A percentile compares a stretch with the other conserved stretches of the same genome.
Evolutionary conservation across 169 alveolate species (phyloP).

Genomic region (Amoebophrya sp.): DNA sequence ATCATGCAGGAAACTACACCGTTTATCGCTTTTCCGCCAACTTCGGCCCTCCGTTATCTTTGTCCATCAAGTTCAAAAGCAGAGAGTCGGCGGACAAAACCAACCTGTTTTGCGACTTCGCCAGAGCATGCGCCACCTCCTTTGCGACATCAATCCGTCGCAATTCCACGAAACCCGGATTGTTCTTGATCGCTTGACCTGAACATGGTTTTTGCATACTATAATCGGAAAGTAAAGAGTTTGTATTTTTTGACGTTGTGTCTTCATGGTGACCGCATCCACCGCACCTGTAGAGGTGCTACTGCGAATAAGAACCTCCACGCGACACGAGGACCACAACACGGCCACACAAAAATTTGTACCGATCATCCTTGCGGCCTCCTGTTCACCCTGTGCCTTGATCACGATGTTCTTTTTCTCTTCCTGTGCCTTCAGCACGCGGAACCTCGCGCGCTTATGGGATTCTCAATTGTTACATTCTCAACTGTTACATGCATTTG

Average conservation of each 20-base stretch:
- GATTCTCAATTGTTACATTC: too few species aligned
- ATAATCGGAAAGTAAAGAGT: background rate
- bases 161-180: constrained; percentile 78
- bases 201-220: constrained; percentile 49
- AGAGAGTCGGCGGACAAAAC: constrained; percentile 46
- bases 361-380: constrained; percentile 78
- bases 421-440: constrained; percentile 88
- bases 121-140: constrained; percentile 73
- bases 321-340: too few species aligned
- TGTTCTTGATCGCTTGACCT: constrained; percentile 57
- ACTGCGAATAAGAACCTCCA: too few species aligned
- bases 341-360: too few species aligned
- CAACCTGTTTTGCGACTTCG: constrained; percentile 41
- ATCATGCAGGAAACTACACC: too few species aligned
- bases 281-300: too few species aligned
- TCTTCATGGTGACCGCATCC: background rate
- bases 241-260: background rate
- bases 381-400: constrained; percentile 94
- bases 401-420: constrained; percentile 89
- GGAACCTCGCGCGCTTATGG: constrained; percentile 90
- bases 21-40: too few species aligned
- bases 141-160: constrained; percentile 87
- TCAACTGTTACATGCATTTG: too few species aligned
- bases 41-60: too few species aligned
- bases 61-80: constrained; percentile 45